Evolutionary conservation across 345 rosid genomes (phyloP), one percentile per base, ranked within the genome.

Genomic region (Boechera stricta): DNA sequence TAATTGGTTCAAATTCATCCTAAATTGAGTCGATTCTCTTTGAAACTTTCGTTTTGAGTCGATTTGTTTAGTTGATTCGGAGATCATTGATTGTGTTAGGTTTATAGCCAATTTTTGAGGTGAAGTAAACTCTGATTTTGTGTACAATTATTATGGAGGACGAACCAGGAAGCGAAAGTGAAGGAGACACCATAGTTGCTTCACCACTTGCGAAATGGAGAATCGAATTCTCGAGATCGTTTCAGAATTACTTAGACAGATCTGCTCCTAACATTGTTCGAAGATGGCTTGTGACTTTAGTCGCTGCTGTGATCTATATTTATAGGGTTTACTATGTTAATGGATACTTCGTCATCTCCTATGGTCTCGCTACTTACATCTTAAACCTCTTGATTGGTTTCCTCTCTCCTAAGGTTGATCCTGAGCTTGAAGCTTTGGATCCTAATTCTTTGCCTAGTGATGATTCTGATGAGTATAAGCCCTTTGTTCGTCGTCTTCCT

Each of bases 301-400:
- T 58, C 51, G 85, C 74, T 24, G 90, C 85, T 0, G 78, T 76
- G 58, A 85, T 87, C 76, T 92, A 90, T 29, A 75, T 83, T 57
- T 75, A 67, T 71, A 87, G 94, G 13, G 85, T 90, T 68, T 90
- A 75, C 80, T 87, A 67, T 57, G 81, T 80, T 55, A 77, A 88
- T 59, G 96, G 98, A 8, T 90, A 85, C 65, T 90, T 86, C 52
- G 85, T 86, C 15, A 75, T 87, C 52, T 81, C 89, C 0, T 92
- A 90, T 74, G 92, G 92, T 29, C 82, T 86, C 10, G 92, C 92
- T 65, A 92, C 90, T 67, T 92, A 90, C 58, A 82, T 89, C 64
- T 83, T 87, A 86, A 92, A 92, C 83, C 83, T 87, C 61, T 83
- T 92, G 82, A 90, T 90, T 59, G 92, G 94, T 51, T 92, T 90